A percentile compares a stretch with the other conserved stretches of the same genome.
Evolutionary conservation across 257 asterid genomes (phyloP).

Genomic region (Ligustrum vulgare): DNA sequence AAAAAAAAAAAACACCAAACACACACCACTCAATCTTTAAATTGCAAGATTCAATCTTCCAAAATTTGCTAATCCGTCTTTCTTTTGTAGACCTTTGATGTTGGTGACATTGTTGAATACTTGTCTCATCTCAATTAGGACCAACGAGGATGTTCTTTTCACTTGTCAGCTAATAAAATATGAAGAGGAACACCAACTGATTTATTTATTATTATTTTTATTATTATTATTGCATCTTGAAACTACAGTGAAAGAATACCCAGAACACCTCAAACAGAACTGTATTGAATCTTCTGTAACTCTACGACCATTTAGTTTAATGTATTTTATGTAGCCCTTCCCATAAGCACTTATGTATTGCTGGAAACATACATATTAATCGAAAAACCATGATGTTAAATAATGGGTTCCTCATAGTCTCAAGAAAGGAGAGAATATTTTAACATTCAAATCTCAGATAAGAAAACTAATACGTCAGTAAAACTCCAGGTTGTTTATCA

Average conservation of each 20-base stretch:
- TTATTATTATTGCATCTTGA: too few species aligned
- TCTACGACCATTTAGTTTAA: not conserved
- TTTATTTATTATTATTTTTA: too few species aligned
- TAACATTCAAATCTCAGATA: not conserved
- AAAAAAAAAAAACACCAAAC: not conserved
- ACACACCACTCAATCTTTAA: not conserved
- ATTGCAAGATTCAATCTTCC: not conserved
- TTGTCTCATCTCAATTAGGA: not conserved
- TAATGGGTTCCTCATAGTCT: not conserved
- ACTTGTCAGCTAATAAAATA: not conserved
- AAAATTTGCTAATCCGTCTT: not conserved
- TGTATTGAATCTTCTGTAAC: not conserved
- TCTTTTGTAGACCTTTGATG: not conserved
- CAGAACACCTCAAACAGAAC: not conserved
- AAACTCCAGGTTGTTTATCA: not conserved
- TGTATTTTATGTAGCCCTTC: not conserved
- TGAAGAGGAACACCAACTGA: not conserved
- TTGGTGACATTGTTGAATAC: not conserved
- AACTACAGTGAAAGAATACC: not conserved
- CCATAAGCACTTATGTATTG: not conserved
- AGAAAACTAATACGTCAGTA: not conserved
- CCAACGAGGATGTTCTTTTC: not conserved
- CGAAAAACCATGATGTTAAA: not conserved
- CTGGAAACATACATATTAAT: not conserved
- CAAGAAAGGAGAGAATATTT: not conserved